Evolutionary conservation across 78 protist genomes (phyloP), one percentile per base, ranked within the genome.

Genomic region (Dictyostelium purpureum): DNA sequence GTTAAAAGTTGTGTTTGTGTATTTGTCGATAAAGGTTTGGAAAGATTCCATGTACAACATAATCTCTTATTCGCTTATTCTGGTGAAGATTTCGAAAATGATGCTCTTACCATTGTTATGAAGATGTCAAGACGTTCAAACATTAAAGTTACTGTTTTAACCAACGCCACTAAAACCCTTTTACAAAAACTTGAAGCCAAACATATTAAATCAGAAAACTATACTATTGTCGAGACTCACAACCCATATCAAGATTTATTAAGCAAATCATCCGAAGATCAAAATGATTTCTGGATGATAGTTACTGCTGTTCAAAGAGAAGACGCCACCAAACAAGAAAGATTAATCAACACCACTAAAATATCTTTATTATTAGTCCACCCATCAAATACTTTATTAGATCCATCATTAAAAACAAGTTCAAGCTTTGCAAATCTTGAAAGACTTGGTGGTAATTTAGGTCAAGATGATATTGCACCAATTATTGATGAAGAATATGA

Each of bases 1-100:
- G 66, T 54, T 37, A 67, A 71, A 66, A 70, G 80, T 14, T 75
- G 73, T 19, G 73, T 83, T 31, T 79, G 90, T 83, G 69, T 83
- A 3, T 79, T 83, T 1, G 90, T 83, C 9, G 90, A 83, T 65
- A 83, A 83, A 52, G 90, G 90, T 57, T n/a, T 83, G 7, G 90
- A 83, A 51, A 49, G 67, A 47, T 83, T 83, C 73, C 18, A 83
- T 54, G 71, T 21, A 71, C 59, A 47, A 24, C 90, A 83, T 76
- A 24, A 19, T 40, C 33, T 89, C 38, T 38, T 89, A 18, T 61
- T 89, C 38, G 47, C 26, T 11, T 89, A 77, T 42, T 54, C 87
- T 33, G 94, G 94, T 35, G 63, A 76, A 35, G 26, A 9, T 11
- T 83, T 56, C 40, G 90, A 83, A 71, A 83, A 52, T 12, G 90